Percentiles rank a stretch among this genome's conserved stretches.
Evolutionary conservation across 106 monocot species (phyloP).

Genomic region (Acanthochlamys bracteata): DNA sequence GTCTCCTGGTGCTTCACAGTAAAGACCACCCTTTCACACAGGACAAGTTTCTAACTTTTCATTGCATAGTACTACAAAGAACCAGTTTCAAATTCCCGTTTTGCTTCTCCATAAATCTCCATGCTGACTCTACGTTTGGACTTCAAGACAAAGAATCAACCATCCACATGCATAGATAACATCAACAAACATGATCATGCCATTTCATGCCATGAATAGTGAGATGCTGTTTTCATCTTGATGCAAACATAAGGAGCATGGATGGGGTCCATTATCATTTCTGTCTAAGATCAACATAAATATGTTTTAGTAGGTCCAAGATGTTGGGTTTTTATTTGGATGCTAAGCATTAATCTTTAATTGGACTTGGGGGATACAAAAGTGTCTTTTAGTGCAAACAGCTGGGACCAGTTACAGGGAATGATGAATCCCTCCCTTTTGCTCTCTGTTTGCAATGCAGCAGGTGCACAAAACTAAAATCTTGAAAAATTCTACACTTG

Average conservation of each 20-base stretch:
- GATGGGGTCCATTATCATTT: neutral
- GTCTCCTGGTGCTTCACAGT: too few relatives aligned
- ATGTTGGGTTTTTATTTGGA: constrained; percentile 1
- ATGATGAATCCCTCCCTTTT: neutral
- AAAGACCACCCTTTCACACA: too few relatives aligned
- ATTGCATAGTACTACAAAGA: too few relatives aligned
- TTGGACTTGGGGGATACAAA: neutral
- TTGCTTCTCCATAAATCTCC: too few relatives aligned
- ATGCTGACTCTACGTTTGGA: too few relatives aligned
- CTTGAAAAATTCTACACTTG: too few relatives aligned
- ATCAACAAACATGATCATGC: neutral
- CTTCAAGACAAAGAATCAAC: neutral
- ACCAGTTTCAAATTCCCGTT: too few relatives aligned
- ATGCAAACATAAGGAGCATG: neutral
- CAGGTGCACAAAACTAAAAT: too few relatives aligned
- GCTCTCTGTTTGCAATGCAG: neutral
- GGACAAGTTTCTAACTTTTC: too few relatives aligned
- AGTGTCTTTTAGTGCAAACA: neutral
- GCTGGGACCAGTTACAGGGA: neutral
- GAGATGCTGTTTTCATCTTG: neutral
- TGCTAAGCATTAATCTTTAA: neutral
- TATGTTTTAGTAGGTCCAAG: neutral
- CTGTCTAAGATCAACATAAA: neutral
- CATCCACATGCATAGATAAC: neutral
- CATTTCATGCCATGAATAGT: neutral